Conservation (phyloP, 768 basidiomycete species). For the Naganishia vishniacii region DNA sequence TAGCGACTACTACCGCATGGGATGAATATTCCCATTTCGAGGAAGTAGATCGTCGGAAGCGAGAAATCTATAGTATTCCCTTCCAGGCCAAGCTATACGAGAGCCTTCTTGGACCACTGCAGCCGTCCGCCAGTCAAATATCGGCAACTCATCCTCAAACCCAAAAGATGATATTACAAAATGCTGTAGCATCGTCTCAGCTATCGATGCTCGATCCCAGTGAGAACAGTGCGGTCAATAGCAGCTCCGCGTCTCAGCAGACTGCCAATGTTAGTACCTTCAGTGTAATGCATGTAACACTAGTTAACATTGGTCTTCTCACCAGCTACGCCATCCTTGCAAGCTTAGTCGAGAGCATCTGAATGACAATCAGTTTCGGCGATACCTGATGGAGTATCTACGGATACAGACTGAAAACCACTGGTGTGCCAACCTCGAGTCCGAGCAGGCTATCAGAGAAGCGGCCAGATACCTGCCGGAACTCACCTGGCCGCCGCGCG, state of each 20-base stretch:
- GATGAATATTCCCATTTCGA: background rate
- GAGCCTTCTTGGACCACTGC: background rate
- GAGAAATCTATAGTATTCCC: background rate
- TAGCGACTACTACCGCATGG: background rate
- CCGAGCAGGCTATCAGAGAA: background rate
- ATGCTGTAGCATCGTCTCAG: background rate
- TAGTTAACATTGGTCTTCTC: background rate
- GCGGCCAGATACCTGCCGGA: slow-evolving; percentile 23
- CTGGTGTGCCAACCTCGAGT: slow-evolving; percentile 23
- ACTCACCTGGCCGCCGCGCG: slow-evolving; percentile 14
- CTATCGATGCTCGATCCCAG: background rate
- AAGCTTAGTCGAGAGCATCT: slow-evolving; percentile 22
- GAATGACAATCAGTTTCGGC: slow-evolving; percentile 13
- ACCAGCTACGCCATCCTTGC: slow-evolving; percentile 19
- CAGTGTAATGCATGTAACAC: background rate
- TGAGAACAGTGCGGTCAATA: background rate
- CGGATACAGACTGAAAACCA: slow-evolving; percentile 7
- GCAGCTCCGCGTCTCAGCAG: background rate
- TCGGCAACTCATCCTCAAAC: background rate
- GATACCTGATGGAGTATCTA: slow-evolving; percentile 21
- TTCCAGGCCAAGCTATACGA: slow-evolving; percentile 8
- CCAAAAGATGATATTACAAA: background rate
- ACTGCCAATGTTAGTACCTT: background rate
- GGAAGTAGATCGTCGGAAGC: slow-evolving; percentile 1
- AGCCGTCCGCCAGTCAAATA: background rate